phyloP scores from a whole-genome alignment of 257 asterid species.

The Solanum sejunctum region DNA sequence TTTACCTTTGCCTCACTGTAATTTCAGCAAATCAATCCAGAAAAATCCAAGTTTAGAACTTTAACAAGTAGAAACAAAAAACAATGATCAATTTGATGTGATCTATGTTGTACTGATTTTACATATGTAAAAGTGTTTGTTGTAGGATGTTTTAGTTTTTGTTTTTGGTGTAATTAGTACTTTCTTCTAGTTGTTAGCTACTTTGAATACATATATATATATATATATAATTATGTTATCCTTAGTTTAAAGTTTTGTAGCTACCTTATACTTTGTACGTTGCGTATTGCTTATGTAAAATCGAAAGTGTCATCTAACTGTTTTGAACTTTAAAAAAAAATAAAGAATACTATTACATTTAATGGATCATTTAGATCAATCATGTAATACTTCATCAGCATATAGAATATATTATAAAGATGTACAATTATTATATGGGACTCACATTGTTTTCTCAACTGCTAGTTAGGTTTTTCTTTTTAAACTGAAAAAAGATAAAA shows the following conservation, averaged over 20 bases:
- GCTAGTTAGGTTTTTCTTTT: too few relatives aligned
- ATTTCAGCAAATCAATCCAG: conserved; percentile 39
- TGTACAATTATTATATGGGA: too few relatives aligned
- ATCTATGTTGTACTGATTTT: background rate
- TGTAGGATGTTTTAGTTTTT: background rate
- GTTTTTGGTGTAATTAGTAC: background rate
- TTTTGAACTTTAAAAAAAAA: background rate
- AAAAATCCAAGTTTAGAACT: conserved; percentile 2
- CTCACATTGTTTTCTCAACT: too few relatives aligned
- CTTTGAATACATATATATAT: background rate
- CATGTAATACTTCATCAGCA: too few relatives aligned
- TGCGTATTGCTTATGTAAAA: background rate
- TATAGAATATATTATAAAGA: too few relatives aligned
- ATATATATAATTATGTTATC: background rate
- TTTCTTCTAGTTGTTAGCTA: background rate
- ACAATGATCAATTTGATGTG: background rate
- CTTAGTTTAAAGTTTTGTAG: background rate
- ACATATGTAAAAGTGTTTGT: background rate
- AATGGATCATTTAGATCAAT: background rate
- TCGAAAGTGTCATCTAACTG: background rate
- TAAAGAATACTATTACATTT: too few relatives aligned
- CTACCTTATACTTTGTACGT: background rate
- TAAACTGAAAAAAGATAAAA: too few relatives aligned
- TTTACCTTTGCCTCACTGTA: conserved; percentile 31
- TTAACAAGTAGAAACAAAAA: background rate